Percentiles rank a stretch among this genome's conserved stretches.
These are phyloP conservation scores for Rhodomyrtus psidioides DNA, from an alignment of 441 rosid genomes.

Conservation along the genomic window DNA sequence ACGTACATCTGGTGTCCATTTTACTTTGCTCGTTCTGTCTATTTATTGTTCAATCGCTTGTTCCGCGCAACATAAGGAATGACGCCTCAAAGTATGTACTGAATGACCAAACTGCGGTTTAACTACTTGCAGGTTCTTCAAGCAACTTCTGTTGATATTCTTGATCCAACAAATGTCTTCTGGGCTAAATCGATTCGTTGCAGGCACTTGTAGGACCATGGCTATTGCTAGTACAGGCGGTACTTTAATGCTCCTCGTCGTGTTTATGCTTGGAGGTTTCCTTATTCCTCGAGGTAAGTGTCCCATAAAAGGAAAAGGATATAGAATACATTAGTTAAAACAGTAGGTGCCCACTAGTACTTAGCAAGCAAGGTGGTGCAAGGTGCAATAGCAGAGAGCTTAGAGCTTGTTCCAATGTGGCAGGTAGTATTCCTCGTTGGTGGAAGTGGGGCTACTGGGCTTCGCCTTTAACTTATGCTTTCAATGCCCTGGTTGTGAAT, in stretches of 20 bases:
- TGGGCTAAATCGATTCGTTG: slow-evolving; percentile 57
- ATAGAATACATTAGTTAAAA: not conserved
- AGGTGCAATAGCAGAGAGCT: not conserved
- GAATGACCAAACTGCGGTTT: not conserved
- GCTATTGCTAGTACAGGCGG: slow-evolving; percentile 77
- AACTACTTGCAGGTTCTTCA: slow-evolving; percentile 53
- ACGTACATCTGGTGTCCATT: too few species aligned
- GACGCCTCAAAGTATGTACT: not conserved
- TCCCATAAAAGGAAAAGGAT: not conserved
- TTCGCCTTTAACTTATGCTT: slow-evolving; percentile 70
- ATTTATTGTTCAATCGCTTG: too few species aligned
- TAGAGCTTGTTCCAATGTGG: not conserved
- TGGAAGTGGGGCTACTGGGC: slow-evolving; percentile 87
- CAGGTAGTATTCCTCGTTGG: slow-evolving; percentile 15
- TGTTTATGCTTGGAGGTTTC: slow-evolving; percentile 82
- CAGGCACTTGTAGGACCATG: slow-evolving; percentile 75
- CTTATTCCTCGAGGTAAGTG: slow-evolving; percentile 49
- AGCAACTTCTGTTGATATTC: slow-evolving; percentile 52
- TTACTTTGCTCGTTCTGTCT: too few species aligned
- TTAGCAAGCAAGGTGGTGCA: not conserved
- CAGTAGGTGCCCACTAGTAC: not conserved
- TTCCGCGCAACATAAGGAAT: too few species aligned
- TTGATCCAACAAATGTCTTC: slow-evolving; percentile 80
- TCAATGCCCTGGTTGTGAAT: slow-evolving; percentile 56
- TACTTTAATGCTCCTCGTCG: slow-evolving; percentile 38